Evolutionary conservation across 2,329 filamentous ascomycete species (phyloP), one percentile per base, ranked within the genome.

Genomic region (Ophiosphaerella korrae): DNA sequence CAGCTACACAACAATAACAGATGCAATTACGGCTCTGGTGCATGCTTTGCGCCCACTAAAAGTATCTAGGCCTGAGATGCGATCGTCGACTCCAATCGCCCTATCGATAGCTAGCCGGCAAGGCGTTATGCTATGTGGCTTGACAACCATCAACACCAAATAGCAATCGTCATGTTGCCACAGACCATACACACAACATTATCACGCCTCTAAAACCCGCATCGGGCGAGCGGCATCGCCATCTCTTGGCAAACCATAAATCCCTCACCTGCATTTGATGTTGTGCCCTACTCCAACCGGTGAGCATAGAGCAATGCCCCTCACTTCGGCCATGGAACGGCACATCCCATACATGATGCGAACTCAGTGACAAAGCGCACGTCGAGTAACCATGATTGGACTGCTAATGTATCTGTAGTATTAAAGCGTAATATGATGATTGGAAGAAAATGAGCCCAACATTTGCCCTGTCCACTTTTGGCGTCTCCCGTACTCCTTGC

Each of bases 211-310:
- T 26, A 18, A 35, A 42, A 18, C 5, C 18, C 18, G 18, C 18
- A 21, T 21, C 18, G 5, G 18, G 18, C 18, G 18, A 55, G 53
- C 50, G 50, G 46, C 45, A 47, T 55, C 46, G 38, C 49, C 36
- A 39, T 34, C 37, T 50, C 55, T 57, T 60, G 54, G 57, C 55
- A 47, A 57, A 56, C 43, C 56, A 55, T 41, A 66, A 70, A 69
- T 70, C 56, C 65, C 66, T 58, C 67, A 67, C 62, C 51, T 62
- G 65, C 67, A 67, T 64, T 42, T 45, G 45, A 33, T 52, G 24
- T 55, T 48, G 46, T 53, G 44, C 54, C 57, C 45, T 35, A 38
- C 31, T 37, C 31, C 52, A 38, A 55, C 54, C 55, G 48, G 54
- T 52, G 42, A 42, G 29, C 40, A 32, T 23, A 21, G 18, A 21